Evolutionary conservation across 345 rosid genomes (phyloP), one percentile per base, ranked within the genome.

Genomic region (Raphanus sativus): DNA sequence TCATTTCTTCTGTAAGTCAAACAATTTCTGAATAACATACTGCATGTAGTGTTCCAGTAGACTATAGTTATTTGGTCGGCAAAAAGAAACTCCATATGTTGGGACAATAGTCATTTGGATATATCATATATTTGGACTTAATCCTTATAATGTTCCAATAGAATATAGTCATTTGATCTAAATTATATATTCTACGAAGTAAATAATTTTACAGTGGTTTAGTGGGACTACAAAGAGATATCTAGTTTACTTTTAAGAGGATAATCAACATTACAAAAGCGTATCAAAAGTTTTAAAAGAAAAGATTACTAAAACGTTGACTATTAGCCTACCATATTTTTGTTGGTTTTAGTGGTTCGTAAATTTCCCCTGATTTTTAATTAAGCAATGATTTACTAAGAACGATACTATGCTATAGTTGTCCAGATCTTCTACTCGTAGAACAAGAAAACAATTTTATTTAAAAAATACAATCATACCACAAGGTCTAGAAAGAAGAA

Each of bases 401-500:
- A 48, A 48, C 16, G 8, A 15, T 5, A 16, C 21, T 2, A 15
- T 52, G 54, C 16, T 48, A 29, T 29, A 62, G 21, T 12, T 73
- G 8, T 33, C 52, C 33, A 21, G 25, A 16, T 24, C 33, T 62
- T 62, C 32, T 45, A 61, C 21, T 3, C 30, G 16, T 30, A 4
- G 21, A 45, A 45, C 52, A 13, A 3, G 33, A 64, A 64, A 55
- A 34, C 64, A 25, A 54, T 34, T 54, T 5, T 56, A 56, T 28
- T 13, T 30, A 9, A 48, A 62, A 48, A 13, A 50, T 30, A 15
- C 29, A 65, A 25, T 26, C 30, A 74, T 60, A 32, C 71, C 21
- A 34, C 38, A 64, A 24, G 32, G 21, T 58, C 60, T 66, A 36
- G 33, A 56, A 48, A 45, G 54, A n/a, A n/a, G 33, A 75, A 58